Evolutionary conservation across 2,329 filamentous ascomycete species (phyloP).

Genomic region (Sporothrix brunneoviolacea): DNA sequence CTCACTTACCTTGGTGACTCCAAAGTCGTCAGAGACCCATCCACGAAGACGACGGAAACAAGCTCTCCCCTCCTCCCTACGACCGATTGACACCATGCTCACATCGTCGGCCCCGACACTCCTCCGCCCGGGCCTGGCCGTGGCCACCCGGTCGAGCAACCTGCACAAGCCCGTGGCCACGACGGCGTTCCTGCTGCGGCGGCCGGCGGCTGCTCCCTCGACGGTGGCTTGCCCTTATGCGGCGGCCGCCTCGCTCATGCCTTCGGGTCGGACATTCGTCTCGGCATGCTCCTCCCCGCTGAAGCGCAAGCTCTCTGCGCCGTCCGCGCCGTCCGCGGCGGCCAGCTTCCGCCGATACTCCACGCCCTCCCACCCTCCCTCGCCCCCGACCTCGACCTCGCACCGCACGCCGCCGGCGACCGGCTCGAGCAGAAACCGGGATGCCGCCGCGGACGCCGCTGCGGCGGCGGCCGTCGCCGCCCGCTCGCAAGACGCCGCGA

Average conservation of each 20-base stretch:
- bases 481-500: slow-evolving; percentile 3
- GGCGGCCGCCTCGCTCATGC: too few relatives aligned
- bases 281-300: neutral
- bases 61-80: neutral
- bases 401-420: neutral
- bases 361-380: neutral
- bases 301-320: slow-evolving; percentile 1
- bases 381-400: neutral
- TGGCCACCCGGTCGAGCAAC: slow-evolving; percentile 5
- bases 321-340: neutral
- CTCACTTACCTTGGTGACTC: too few relatives aligned
- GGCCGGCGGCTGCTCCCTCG: neutral
- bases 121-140: slow-evolving; percentile 14
- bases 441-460: slow-evolving; percentile 19
- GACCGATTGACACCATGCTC: slow-evolving; percentile 9
- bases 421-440: slow-evolving; percentile 10
- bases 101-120: slow-evolving; percentile 12
- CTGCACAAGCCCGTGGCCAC: neutral
- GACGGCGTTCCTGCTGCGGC: neutral
- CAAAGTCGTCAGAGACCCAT: neutral
- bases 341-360: neutral
- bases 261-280: neutral
- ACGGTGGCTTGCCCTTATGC: neutral
- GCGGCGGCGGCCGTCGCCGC: slow-evolving; percentile 14
- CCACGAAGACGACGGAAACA: neutral